Conservation (phyloP, 1,139 yeast species). For the Saccharomyces pastorianus region DNA sequence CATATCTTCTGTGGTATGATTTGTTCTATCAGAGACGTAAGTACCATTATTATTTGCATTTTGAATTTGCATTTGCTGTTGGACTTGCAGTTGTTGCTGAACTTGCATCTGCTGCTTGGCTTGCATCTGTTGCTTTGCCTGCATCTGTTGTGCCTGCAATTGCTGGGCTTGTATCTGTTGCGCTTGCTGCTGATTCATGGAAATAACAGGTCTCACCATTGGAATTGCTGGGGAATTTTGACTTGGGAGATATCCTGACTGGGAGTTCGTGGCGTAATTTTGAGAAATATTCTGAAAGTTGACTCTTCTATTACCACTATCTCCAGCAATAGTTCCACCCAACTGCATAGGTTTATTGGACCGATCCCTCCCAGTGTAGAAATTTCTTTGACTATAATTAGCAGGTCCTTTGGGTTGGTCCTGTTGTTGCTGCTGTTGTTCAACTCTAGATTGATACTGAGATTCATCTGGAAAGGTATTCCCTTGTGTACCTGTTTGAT, state of each 20-base stretch:
- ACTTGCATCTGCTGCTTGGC: not conserved
- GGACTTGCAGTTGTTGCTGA: not conserved
- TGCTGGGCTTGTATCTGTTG: not conserved
- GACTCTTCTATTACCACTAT: constrained; percentile 2
- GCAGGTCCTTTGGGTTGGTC: not conserved
- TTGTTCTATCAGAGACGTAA: not conserved
- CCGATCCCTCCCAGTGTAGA: not conserved
- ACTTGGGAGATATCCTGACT: not conserved
- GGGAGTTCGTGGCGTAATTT: not conserved
- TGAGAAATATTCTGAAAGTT: constrained; percentile 5
- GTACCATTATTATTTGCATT: not conserved
- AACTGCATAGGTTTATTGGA: not conserved
- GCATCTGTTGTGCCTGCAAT: not conserved
- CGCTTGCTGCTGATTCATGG: not conserved
- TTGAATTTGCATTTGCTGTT: not conserved
- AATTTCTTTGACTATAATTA: not conserved
- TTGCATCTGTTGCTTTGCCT: not conserved
- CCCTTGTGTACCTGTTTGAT: not conserved
- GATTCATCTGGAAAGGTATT: not conserved
- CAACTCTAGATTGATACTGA: not conserved
- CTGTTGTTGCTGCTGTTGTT: not conserved
- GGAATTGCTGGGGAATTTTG: not conserved
- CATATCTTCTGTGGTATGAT: not conserved
- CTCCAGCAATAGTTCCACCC: not conserved
- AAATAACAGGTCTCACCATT: not conserved